phyloP scores from a whole-genome alignment of 2,329 filamentous ascomycete species.

The Hymenoscyphus fraxineus region DNA sequence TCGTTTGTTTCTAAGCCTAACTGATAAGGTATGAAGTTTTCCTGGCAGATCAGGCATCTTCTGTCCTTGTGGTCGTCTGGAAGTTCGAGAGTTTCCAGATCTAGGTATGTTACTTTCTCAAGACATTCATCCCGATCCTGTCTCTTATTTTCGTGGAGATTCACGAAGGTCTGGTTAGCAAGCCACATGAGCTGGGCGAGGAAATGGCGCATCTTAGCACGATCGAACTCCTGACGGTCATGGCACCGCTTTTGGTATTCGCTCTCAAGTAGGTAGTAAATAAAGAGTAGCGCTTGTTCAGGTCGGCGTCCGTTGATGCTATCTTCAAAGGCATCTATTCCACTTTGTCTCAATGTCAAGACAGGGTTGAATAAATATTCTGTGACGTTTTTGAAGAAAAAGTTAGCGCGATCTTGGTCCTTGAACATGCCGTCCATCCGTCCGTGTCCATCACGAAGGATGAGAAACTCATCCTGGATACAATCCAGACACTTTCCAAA shows the following conservation, averaged over 20 bases:
- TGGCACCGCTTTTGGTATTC: background rate
- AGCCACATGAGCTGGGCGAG: background rate
- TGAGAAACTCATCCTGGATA: background rate
- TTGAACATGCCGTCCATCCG: background rate
- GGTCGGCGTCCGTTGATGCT: background rate
- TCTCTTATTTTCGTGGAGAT: background rate
- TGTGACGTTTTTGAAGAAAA: background rate
- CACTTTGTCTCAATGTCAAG: background rate
- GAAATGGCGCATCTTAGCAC: background rate
- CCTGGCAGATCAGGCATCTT: background rate
- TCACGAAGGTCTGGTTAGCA: background rate
- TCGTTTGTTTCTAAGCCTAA: background rate
- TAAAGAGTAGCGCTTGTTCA: background rate
- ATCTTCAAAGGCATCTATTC: background rate
- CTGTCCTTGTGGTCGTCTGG: background rate
- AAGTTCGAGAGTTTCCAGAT: background rate
- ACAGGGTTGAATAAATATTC: background rate
- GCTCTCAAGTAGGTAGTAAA: background rate
- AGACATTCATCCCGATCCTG: background rate
- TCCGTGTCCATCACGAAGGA: background rate
- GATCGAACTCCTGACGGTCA: background rate
- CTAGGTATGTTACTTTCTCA: background rate
- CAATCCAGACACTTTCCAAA: background rate
- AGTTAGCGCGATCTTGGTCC: background rate
- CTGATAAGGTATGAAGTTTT: background rate